Evolutionary conservation across 2,329 filamentous ascomycete species (phyloP).

Genomic region (Coniochaeta sp.): DNA sequence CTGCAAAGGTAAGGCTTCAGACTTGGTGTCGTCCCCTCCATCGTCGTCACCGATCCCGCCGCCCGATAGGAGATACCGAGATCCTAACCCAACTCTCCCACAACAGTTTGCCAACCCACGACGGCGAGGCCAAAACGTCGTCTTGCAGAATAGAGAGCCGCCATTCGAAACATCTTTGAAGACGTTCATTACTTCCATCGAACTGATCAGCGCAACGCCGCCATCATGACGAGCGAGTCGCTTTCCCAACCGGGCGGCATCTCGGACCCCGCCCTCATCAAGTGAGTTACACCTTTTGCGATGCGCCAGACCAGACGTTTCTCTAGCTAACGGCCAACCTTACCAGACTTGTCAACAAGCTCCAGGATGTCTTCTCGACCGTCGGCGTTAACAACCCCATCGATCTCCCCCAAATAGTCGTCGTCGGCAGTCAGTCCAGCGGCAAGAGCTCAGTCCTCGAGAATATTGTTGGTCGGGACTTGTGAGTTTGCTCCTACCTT

Average conservation of each 20-base stretch:
- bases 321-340: slow-evolving; percentile 18
- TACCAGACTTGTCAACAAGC: slow-evolving; percentile 84
- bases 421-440: slow-evolving; percentile 97
- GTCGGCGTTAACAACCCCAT: slow-evolving; percentile 99
- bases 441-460: slow-evolving; percentile 99
- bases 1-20: background rate
- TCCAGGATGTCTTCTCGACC: slow-evolving; percentile 98
- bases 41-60: background rate
- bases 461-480: slow-evolving; percentile 97
- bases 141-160: background rate
- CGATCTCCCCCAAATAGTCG: slow-evolving; percentile 95
- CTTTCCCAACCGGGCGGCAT: slow-evolving; percentile 49
- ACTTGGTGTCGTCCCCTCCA: background rate
- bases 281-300: slow-evolving; percentile 32
- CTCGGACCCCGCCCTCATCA: slow-evolving; percentile 60
- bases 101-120: background rate
- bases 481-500: slow-evolving; percentile 63
- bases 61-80: background rate
- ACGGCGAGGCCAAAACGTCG: background rate
- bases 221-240: slow-evolving; percentile 18
- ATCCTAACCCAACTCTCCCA: background rate
- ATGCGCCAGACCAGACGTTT: background rate
- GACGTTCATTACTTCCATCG: background rate
- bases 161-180: background rate
- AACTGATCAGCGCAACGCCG: background rate